These are phyloP conservation scores for Pseudevernia furfuracea DNA, from an alignment of 495 filamentous ascomycete species.

Conservation along the genomic window DNA sequence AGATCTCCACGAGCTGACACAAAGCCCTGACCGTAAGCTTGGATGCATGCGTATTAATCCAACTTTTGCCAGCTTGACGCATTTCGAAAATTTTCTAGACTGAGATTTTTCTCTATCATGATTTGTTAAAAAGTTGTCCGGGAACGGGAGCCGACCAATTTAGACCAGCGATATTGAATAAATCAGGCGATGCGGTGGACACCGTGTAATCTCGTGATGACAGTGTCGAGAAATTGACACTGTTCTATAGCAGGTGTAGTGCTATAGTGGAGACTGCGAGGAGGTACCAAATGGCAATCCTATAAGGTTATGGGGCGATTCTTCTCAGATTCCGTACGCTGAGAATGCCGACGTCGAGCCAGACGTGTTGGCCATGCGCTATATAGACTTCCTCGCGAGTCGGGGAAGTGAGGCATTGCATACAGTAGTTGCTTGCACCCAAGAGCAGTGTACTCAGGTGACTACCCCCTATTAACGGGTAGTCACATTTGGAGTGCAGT, in stretches of 20 bases:
- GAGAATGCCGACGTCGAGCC: conserved; percentile 25
- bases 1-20: conserved; percentile 7
- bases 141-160: conserved; percentile 9
- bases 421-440: conserved; percentile 36
- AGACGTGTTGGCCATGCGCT: conserved; percentile 31
- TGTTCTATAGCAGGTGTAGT: conserved; percentile 25
- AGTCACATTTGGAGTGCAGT: no score
- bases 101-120: no score
- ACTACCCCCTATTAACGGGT: conserved; percentile 17
- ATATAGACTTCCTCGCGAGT: conserved; percentile 35
- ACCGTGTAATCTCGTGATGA: conserved; percentile 27
- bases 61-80: conserved; percentile 20
- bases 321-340: conserved; percentile 19
- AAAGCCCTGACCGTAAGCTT: conserved; percentile 4
- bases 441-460: conserved; percentile 34
- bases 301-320: conserved; percentile 1
- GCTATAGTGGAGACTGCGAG: conserved; percentile 11
- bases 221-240: conserved; percentile 24
- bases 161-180: neutral
- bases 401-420: conserved; percentile 19
- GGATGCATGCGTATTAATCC: conserved; percentile 7
- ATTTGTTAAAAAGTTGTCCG: neutral
- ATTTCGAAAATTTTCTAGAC: conserved; percentile 27
- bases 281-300: conserved; percentile 7
- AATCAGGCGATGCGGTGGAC: neutral